Evolutionary conservation across 768 basidiomycete genomes (phyloP).

Genomic region (Leccinum truebloodii): DNA sequence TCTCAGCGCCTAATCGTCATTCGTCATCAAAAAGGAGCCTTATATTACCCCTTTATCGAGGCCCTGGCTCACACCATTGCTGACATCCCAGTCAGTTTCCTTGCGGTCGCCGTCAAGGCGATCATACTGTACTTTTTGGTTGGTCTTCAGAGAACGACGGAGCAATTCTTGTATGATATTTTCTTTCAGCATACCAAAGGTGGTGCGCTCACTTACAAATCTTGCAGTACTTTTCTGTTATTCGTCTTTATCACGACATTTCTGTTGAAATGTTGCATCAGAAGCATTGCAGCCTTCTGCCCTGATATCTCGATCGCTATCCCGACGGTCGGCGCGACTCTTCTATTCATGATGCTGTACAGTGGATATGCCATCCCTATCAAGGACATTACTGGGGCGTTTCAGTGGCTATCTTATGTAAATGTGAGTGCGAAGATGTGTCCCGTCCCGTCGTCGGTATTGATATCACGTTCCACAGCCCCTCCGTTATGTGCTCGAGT

Average conservation of each 20-base stretch:
- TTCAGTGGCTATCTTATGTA: slow-evolving; percentile 23
- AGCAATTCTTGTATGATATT: slow-evolving; percentile 22
- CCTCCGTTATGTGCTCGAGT: slow-evolving; percentile 29
- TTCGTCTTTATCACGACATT: slow-evolving; percentile 54
- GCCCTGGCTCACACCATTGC: slow-evolving; percentile 44
- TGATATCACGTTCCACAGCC: slow-evolving; percentile 31
- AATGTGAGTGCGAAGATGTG: slow-evolving; percentile 36
- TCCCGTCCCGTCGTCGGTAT: slow-evolving; percentile 33
- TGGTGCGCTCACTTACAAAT: slow-evolving; percentile 34
- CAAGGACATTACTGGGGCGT: slow-evolving; percentile 5
- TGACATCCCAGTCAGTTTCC: slow-evolving; percentile 43
- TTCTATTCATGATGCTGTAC: slow-evolving; percentile 43
- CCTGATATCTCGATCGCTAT: slow-evolving; percentile 51
- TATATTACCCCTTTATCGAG: slow-evolving; percentile 53
- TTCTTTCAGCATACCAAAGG: neutral
- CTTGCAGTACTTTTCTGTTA: slow-evolving; percentile 56
- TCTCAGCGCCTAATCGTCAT: slow-evolving; percentile 44
- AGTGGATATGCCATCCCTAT: slow-evolving; percentile 40
- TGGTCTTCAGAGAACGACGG: slow-evolving; percentile 18
- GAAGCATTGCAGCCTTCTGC: slow-evolving; percentile 58
- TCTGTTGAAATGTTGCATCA: slow-evolving; percentile 76
- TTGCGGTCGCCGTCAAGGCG: slow-evolving; percentile 15
- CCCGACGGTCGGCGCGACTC: slow-evolving; percentile 32
- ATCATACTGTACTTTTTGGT: slow-evolving; percentile 21
- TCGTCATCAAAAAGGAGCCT: slow-evolving; percentile 44